Conservation (phyloP, 108 stramenopile species). For the Nitzschia sp. region DNA sequence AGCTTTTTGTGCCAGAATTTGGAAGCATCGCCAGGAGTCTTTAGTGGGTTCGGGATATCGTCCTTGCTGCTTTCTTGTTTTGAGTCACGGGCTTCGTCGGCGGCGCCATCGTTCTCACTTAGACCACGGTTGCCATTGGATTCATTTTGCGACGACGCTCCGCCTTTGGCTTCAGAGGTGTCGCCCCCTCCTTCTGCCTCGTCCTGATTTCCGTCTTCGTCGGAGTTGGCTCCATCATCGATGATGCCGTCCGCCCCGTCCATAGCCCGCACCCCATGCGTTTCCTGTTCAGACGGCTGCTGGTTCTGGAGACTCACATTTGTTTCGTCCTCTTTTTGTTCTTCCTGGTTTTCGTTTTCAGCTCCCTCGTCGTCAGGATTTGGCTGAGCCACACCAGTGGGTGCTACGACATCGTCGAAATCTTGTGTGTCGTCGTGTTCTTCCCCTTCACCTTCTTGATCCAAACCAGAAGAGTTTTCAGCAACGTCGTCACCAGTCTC, state of each 20-base stretch:
- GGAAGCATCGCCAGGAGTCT: conserved; percentile 79
- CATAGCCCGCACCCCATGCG: conserved; percentile 50
- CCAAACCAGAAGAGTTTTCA: neutral
- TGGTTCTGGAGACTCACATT: neutral
- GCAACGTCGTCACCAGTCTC: conserved; percentile 15
- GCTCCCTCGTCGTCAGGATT: conserved; percentile 33
- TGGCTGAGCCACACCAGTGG: conserved; percentile 9
- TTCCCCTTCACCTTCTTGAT: conserved; percentile 16
- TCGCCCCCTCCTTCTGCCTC: conserved; percentile 35
- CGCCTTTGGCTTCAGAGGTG: conserved; percentile 19
- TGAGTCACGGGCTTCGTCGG: conserved; percentile 33
- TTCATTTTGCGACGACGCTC: conserved; percentile 14
- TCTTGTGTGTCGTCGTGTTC: conserved; percentile 26
- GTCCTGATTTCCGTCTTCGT: conserved; percentile 34
- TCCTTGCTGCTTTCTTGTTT: conserved; percentile 10
- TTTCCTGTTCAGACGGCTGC: conserved; percentile 40
- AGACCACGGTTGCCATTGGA: conserved; percentile 30
- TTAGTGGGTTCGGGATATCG: conserved; percentile 86
- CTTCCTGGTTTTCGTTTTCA: conserved; percentile 26
- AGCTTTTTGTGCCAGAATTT: conserved; percentile 84
- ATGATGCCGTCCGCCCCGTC: conserved; percentile 57
- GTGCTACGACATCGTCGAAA: conserved; percentile 9
- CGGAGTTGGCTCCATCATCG: conserved; percentile 35
- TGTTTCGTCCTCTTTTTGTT: conserved; percentile 19
- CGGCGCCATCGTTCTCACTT: conserved; percentile 31